phyloP scores from a whole-genome alignment of 805 yeast genomes.

The Zygoascus ofunaensis region DNA sequence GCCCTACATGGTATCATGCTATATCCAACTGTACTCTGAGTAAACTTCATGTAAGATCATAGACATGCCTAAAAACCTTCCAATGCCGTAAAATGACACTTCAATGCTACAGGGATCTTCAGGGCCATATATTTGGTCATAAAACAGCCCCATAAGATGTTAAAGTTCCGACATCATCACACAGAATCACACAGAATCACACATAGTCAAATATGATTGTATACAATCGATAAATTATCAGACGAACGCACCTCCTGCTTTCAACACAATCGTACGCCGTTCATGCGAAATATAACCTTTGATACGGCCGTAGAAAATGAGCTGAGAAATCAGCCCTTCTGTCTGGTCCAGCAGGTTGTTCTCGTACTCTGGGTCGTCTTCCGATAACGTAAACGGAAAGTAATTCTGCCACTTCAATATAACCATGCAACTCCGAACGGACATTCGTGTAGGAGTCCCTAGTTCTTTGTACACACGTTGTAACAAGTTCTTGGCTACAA shows the following conservation, averaged over 20 bases:
- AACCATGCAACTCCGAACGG: slow-evolving; percentile 34
- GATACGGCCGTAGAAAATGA: slow-evolving; percentile 50
- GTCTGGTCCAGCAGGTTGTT: slow-evolving; percentile 39
- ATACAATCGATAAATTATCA: background rate
- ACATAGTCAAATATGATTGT: background rate
- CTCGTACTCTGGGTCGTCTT: slow-evolving; percentile 1
- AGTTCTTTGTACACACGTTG: slow-evolving; percentile 30
- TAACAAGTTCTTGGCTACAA: slow-evolving; percentile 44
- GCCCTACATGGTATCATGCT: too few relatives aligned
- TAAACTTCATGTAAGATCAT: too few relatives aligned
- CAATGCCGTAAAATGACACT: too few relatives aligned
- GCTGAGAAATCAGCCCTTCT: slow-evolving; percentile 60
- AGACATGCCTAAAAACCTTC: too few relatives aligned
- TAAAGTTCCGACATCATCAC: too few relatives aligned
- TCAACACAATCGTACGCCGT: slow-evolving; percentile 61
- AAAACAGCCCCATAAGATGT: too few relatives aligned
- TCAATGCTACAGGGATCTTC: too few relatives aligned
- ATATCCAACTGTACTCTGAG: too few relatives aligned
- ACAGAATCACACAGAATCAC: background rate
- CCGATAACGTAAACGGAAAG: slow-evolving; percentile 7
- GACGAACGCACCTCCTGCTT: slow-evolving; percentile 71
- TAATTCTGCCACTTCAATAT: slow-evolving; percentile 33
- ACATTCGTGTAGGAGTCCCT: slow-evolving; percentile 26
- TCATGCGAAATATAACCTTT: slow-evolving; percentile 80
- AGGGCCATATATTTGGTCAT: too few relatives aligned